phyloP scores from a whole-genome alignment of 495 filamentous ascomycete species.

The Penicillium maclennaniae region DNA sequence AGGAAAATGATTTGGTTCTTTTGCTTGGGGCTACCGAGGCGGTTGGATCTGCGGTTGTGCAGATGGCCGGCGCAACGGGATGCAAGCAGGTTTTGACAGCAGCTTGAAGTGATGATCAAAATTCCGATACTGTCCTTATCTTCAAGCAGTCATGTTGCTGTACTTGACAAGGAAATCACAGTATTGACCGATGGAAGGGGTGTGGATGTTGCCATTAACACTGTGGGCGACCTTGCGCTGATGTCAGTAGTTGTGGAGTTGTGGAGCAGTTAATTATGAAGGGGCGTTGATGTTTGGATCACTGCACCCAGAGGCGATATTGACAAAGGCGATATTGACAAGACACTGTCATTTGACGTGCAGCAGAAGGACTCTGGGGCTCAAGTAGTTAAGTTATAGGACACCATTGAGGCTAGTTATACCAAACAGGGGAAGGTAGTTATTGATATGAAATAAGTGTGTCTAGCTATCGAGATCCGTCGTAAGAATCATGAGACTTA shows the following conservation, averaged over 20 bases:
- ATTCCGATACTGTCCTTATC: constrained; percentile 10
- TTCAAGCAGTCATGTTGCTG: neutral
- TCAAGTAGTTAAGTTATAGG: constrained; percentile 8
- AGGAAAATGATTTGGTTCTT: constrained; percentile 10
- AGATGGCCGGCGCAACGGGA: constrained; percentile 18
- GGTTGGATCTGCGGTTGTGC: constrained; percentile 16
- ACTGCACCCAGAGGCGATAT: constrained; percentile 14
- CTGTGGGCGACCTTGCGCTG: constrained; percentile 14
- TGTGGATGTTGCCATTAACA: constrained; percentile 20
- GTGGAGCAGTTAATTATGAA: constrained; percentile 11
- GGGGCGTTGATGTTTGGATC: constrained; percentile 22
- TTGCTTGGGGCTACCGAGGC: constrained; percentile 18
- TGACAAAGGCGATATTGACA: constrained; percentile 10
- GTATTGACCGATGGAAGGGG: constrained; percentile 12
- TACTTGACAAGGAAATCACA: neutral
- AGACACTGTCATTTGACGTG: constrained; percentile 11
- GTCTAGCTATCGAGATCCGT: neutral
- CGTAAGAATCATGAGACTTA: neutral
- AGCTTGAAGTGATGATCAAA: constrained; percentile 4
- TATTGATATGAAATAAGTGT: constrained; percentile 9
- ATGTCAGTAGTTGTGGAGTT: constrained; percentile 11
- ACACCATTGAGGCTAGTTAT: constrained; percentile 15
- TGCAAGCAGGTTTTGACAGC: constrained; percentile 17
- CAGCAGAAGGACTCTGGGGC: constrained; percentile 11
- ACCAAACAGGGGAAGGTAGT: constrained; percentile 9